Evolutionary conservation across 805 yeast genomes (phyloP).

Genomic region (Saturnispora serradocipensis): DNA sequence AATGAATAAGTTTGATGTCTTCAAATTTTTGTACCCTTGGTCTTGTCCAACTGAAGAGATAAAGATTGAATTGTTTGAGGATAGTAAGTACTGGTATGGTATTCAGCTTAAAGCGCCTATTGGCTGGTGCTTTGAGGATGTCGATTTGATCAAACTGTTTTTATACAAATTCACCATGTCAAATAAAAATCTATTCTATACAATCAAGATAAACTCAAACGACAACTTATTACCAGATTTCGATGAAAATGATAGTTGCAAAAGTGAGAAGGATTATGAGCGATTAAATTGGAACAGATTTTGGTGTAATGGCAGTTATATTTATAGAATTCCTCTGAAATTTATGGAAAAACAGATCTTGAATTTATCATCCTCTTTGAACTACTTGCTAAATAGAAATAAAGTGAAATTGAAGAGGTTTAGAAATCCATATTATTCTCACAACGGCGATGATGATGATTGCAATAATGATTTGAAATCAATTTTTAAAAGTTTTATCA

Average conservation of each 20-base stretch:
- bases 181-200: conserved; percentile 30
- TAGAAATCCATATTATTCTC: conserved; percentile 8
- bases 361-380: conserved; percentile 31
- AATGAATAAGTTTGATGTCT: conserved; percentile 24
- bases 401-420: conserved; percentile 17
- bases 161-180: conserved; percentile 29
- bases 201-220: conserved; percentile 38
- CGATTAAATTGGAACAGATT: conserved; percentile 34
- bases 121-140: conserved; percentile 38
- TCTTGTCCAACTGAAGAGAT: conserved; percentile 33
- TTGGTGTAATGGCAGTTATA: conserved; percentile 6
- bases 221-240: conserved; percentile 35
- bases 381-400: conserved; percentile 29
- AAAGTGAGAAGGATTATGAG: conserved; percentile 46
- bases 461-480: conserved; percentile 16
- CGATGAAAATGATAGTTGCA: conserved; percentile 14
- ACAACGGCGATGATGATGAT: neutral
- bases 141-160: conserved; percentile 34
- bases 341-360: conserved; percentile 23
- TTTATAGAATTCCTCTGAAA: conserved; percentile 29
- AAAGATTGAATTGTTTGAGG: conserved; percentile 15
- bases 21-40: conserved; percentile 27
- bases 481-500: conserved; percentile 22
- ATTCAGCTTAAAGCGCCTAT: conserved; percentile 34
- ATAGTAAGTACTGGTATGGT: conserved; percentile 16